Percentiles rank a stretch among this genome's conserved stretches.
Conservation (phyloP, 1,284 basidiomycete species). For the Trichosporon ovoides region DNA sequence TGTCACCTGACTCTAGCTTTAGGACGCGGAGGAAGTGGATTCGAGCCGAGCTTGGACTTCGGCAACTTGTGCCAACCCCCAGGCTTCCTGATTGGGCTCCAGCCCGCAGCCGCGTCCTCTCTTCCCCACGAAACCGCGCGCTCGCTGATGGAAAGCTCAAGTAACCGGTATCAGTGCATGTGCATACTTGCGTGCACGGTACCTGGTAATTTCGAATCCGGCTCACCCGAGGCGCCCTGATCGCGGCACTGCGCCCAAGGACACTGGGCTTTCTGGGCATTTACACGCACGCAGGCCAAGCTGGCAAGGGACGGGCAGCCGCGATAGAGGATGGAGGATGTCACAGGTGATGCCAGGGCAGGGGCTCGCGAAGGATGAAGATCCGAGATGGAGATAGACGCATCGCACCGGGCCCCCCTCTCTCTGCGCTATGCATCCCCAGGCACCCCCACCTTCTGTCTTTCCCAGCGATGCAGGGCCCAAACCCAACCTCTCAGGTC, state of each 20-base stretch:
- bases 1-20: no score
- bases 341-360: no score
- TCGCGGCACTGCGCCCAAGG: no score
- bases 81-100: neutral
- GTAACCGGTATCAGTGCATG: slow-evolving; percentile 6
- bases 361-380: no score
- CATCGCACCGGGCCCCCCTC: neutral
- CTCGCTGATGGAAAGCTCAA: neutral
- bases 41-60: slow-evolving; percentile 3
- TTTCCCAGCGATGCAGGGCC: no score
- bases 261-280: no score
- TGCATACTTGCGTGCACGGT: slow-evolving; percentile 3
- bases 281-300: no score
- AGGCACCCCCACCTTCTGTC: neutral
- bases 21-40: no score
- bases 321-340: no score
- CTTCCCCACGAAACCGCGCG: neutral
- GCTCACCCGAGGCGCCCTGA: neutral
- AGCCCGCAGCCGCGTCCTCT: no score
- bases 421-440: neutral
- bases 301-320: no score
- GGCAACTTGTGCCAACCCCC: slow-evolving; percentile 5
- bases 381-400: slow-evolving; percentile 3
- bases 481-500: no score
- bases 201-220: neutral